Evolutionary conservation across 192 early-diverging fungal genomes (phyloP).

Genomic region (Coemansia sp.): DNA sequence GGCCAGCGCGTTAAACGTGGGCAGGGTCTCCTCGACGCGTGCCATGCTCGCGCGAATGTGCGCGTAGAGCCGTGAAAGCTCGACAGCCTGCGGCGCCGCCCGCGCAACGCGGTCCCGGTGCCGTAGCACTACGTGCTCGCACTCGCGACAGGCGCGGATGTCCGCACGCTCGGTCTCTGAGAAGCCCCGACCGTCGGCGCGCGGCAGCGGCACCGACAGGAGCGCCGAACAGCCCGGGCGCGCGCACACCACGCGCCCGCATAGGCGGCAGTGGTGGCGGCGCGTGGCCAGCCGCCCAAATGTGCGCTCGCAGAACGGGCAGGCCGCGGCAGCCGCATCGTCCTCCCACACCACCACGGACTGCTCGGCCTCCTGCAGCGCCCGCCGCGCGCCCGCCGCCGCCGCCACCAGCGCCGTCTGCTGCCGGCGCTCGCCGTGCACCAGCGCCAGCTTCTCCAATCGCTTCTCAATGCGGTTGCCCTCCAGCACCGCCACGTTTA

Average conservation of each 20-base stretch:
- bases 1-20: constrained; percentile 28
- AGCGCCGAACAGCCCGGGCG: constrained; percentile 50
- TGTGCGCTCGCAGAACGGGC: constrained; percentile 20
- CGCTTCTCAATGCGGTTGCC: constrained; percentile 70
- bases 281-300: constrained; percentile 58
- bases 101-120: constrained; percentile 46
- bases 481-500: constrained; percentile 61
- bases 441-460: constrained; percentile 59
- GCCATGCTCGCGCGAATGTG: constrained; percentile 12
- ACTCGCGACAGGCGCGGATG: constrained; percentile 57
- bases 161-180: constrained; percentile 11
- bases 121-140: constrained; percentile 55
- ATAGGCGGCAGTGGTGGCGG: constrained; percentile 70
- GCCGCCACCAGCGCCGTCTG: neutral
- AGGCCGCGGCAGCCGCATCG: constrained; percentile 10
- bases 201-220: constrained; percentile 17
- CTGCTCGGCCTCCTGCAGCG: constrained; percentile 35
- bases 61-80: constrained; percentile 15
- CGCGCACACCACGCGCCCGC: constrained; percentile 62
- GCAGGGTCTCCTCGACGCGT: constrained; percentile 24
- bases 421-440: constrained; percentile 6
- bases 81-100: constrained; percentile 20
- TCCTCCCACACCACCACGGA: constrained; percentile 41
- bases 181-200: neutral
- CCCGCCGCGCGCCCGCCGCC: neutral